Percentiles rank a stretch among this genome's conserved stretches.
Evolutionary conservation across 2,329 filamentous ascomycete genomes (phyloP).

Genomic region (Xylaria sp.): DNA sequence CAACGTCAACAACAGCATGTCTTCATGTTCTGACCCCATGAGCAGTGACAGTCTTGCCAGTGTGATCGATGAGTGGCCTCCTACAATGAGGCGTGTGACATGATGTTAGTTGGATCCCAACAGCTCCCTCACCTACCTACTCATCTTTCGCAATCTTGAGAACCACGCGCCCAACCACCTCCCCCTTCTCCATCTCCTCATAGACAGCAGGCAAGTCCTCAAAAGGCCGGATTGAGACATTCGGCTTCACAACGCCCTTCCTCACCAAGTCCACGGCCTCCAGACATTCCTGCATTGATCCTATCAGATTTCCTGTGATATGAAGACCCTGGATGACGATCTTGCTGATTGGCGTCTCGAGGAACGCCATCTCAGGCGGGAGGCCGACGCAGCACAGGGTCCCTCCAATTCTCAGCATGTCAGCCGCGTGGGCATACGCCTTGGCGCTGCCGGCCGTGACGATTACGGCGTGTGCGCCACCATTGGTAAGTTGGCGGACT

Average conservation of each 20-base stretch:
- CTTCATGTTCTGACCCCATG: no score
- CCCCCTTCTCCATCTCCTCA: conserved; percentile 40
- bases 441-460: conserved; percentile 38
- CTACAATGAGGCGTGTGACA: no score
- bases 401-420: conserved; percentile 40
- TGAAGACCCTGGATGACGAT: conserved; percentile 42
- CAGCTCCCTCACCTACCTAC: conserved; percentile 29
- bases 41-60: no score
- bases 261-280: conserved; percentile 41
- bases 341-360: conserved; percentile 38
- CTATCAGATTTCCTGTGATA: conserved; percentile 40
- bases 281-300: conserved; percentile 41
- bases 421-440: conserved; percentile 38
- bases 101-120: no score
- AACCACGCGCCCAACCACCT: conserved; percentile 39
- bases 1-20: no score
- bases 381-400: conserved; percentile 41
- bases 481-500: conserved; percentile 34
- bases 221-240: conserved; percentile 38
- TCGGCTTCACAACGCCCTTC: conserved; percentile 38
- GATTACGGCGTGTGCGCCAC: conserved; percentile 38
- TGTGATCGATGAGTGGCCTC: no score
- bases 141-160: conserved; percentile 34
- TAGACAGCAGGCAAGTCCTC: conserved; percentile 38
- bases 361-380: conserved; percentile 33